Conservation (phyloP, 306 rosid species). For the Quercus engelmannii region DNA sequence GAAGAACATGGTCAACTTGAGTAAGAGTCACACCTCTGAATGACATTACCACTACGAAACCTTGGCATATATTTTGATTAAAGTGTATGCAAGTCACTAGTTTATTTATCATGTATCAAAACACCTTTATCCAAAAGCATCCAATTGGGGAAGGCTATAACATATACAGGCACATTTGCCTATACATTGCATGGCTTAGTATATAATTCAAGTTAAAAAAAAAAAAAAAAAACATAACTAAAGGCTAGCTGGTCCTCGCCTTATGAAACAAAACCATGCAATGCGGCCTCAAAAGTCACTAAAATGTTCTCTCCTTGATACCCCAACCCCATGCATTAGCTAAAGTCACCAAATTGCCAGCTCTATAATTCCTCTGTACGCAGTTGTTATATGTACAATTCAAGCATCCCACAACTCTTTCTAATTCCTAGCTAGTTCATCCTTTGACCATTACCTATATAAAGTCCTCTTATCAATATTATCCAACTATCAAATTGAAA, state of each 20-base stretch:
- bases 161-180: neutral
- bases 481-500: neutral
- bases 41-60: neutral
- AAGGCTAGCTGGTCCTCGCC: no score
- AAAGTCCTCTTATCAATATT: neutral
- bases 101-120: neutral
- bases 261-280: neutral
- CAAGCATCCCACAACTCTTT: slow-evolving; percentile 1
- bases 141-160: neutral
- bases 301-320: neutral
- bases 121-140: neutral
- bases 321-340: neutral
- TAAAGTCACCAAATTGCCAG: slow-evolving; percentile 9
- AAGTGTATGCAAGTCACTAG: neutral
- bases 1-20: no score
- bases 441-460: neutral
- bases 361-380: slow-evolving; percentile 11
- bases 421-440: neutral
- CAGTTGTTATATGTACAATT: neutral
- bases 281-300: neutral
- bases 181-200: neutral
- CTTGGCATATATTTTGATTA: neutral
- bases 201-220: neutral
- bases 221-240: no score
- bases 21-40: no score